Evolutionary conservation across 2,329 filamentous ascomycete genomes (phyloP), one percentile per base, ranked within the genome.

Genomic region (Huntiella bhutanensis): DNA sequence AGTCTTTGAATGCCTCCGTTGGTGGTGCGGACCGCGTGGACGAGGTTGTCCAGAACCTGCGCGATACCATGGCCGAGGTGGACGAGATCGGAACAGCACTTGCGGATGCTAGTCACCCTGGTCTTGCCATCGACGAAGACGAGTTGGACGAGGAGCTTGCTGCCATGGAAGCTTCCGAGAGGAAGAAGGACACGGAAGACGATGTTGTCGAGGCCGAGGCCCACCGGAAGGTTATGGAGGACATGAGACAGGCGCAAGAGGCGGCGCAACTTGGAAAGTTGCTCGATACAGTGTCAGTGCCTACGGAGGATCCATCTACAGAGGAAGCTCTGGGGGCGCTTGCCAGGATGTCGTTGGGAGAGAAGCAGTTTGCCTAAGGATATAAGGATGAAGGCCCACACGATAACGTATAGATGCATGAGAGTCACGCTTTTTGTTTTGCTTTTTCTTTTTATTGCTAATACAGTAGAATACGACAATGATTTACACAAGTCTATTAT

Each of bases 141-240:
- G 87, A 92, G 59, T 75, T 96, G 47, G 86, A 95, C 54, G 82
- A 88, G 50, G 88, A 95, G 64, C 69, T 96, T 41, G 80, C 82
- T 53, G 77, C 70, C 3, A 65, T 98, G 64, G 77, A 87, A 61
- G 65, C 58, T 33, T 68, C 74, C 52, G 71, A 75, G 54, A 62
- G 57, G 52, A 65, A 65, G 55, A 70, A 72, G 56, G 68, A 74
- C 48, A 36, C 42, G 36, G 64, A 67, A 49, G 63, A 64, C 49
- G 61, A 60, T 34, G 68, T 64, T 19, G 60, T 59, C 37, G 61
- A 58, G 50, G 63, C 65, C 52, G 64, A 63, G 38, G 52, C 54
- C 55, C 62, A 55, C 53, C 51, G 50, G 46, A 56, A 67, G 55
- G 65, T 50, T 12, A 13, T 64, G 42, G 40, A 50, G 34, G 48